These are phyloP conservation scores for Lepiota brunneoincarnata DNA, from an alignment of 768 basidiomycete genomes.

Conservation along the genomic window DNA sequence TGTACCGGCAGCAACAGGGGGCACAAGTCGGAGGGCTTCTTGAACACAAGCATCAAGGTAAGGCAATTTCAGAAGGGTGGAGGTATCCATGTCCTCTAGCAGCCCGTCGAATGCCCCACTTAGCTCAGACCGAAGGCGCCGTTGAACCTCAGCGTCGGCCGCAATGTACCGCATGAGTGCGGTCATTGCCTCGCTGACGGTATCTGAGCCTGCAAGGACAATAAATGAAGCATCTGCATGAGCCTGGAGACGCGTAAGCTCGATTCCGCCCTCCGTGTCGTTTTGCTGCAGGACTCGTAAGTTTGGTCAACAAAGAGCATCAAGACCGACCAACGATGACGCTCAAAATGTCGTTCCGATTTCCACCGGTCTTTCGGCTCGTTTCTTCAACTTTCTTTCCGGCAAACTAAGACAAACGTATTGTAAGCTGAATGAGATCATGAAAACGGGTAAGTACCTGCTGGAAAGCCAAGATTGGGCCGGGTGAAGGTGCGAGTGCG, in stretches of 20 bases:
- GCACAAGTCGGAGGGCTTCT: constrained; percentile 19
- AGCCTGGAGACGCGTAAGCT: constrained; percentile 15
- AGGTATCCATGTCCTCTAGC: constrained; percentile 14
- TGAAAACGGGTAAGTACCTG: not conserved
- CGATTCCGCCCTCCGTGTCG: not conserved
- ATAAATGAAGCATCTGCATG: constrained; percentile 21
- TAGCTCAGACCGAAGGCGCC: constrained; percentile 15
- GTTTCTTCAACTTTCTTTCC: constrained; percentile 14
- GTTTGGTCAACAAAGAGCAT: not conserved
- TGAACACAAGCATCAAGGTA: constrained; percentile 23
- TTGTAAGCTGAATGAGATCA: not conserved
- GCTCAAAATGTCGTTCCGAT: constrained; percentile 17
- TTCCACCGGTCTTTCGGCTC: constrained; percentile 8
- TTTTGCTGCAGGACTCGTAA: constrained; percentile 16
- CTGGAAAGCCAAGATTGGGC: constrained; percentile 19
- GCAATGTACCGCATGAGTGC: constrained; percentile 17
- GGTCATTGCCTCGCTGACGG: constrained; percentile 15
- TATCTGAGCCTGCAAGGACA: constrained; percentile 21
- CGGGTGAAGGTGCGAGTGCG: constrained; percentile 17
- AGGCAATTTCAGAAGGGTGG: constrained; percentile 12
- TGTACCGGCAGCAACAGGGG: constrained; percentile 20
- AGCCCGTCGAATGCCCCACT: constrained; percentile 5
- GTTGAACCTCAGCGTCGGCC: constrained; percentile 7
- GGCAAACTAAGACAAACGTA: constrained; percentile 13
- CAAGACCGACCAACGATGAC: constrained; percentile 17